Evolutionary conservation across 345 rosid species (phyloP), one percentile per base, ranked within the genome.

Genomic region (Cardiospermum halicacabum): DNA sequence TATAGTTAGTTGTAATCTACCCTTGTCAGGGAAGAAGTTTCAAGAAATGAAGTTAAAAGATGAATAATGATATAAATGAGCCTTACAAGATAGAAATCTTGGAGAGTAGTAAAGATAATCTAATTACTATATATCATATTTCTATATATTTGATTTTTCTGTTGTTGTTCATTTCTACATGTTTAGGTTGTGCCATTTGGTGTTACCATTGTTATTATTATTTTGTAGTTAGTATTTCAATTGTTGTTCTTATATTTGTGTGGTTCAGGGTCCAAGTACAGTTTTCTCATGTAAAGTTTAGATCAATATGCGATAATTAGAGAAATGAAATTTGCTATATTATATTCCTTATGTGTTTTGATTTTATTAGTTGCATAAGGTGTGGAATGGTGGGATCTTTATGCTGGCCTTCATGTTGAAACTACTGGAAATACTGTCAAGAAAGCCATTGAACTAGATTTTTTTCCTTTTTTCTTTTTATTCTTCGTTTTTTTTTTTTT

Each of bases 351-450:
- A 34, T 2, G 13, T 53, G 4, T 51, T 66, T 37, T 49, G 24
- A 1, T 45, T 47, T 34, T 26, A 7, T 50, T 55, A 21, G 11
- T 39, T 61, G 76, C 56, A 63, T 25, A 22, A 90, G 97, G 99
- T 62, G 77, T 82, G 64, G 99, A 94, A 72, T 94, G 99, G 97
- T 94, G 99, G 99, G 99, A 94, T 75, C 99, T 94, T 47, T 94
- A 97, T 77, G 99, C 97, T 3, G 98, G 98, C 1, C 97, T 96
- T 78, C 97, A 93, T 67, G 95, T 88, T 26, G 92, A 90, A 65
- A 75, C 92, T 37, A 93, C 98, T 25, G 98, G 98, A 18, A 80
- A 78, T 37, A 90, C 90, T 7, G 77, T 82, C 70, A 77, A 71
- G 78, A 86, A 80, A 78, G 94, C 97, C 58, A 76, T 94, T 31